phyloP scores from a whole-genome alignment of 306 rosid genomes.

The Alnus rubra region DNA sequence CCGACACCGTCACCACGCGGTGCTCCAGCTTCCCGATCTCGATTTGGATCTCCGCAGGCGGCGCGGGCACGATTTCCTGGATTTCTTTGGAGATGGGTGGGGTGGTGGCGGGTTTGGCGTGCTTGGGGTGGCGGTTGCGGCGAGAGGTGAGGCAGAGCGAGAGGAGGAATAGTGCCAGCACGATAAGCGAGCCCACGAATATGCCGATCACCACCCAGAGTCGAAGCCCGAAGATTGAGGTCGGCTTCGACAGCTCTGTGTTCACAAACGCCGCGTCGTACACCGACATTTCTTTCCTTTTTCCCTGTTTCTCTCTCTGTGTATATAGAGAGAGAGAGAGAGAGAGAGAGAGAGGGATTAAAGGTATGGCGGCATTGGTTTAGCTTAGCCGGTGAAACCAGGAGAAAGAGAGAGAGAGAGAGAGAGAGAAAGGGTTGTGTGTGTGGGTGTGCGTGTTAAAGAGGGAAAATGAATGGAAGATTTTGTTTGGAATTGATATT shows the following conservation, averaged over 20 bases:
- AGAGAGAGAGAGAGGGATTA: slow-evolving; percentile 11
- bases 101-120: slow-evolving; percentile 16
- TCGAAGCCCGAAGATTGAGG: slow-evolving; percentile 88
- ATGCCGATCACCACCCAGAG: slow-evolving; percentile 95
- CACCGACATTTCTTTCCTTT: slow-evolving; percentile 50
- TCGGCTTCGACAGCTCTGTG: slow-evolving; percentile 72
- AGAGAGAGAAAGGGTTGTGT: slow-evolving; percentile 9
- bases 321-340: neutral
- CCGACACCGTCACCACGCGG: slow-evolving; percentile 66
- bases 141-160: slow-evolving; percentile 92
- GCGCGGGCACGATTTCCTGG: slow-evolving; percentile 55
- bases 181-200: slow-evolving; percentile 77
- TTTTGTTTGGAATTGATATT: neutral
- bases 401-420: slow-evolving; percentile 10
- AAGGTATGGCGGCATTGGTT: slow-evolving; percentile 25
- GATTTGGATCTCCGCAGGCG: slow-evolving; percentile 56
- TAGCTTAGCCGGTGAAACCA: slow-evolving; percentile 21
- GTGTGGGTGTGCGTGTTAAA: neutral
- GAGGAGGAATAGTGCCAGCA: slow-evolving; percentile 75
- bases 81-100: slow-evolving; percentile 77
- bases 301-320: neutral
- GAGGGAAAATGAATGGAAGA: neutral
- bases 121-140: slow-evolving; percentile 43
- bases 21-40: slow-evolving; percentile 74
- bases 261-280: slow-evolving; percentile 81